A percentile compares a stretch with the other conserved stretches of the same genome.
Conservation (phyloP, 2,329 filamentous ascomycete genomes). For the Aureobasidium mangrovei region DNA sequence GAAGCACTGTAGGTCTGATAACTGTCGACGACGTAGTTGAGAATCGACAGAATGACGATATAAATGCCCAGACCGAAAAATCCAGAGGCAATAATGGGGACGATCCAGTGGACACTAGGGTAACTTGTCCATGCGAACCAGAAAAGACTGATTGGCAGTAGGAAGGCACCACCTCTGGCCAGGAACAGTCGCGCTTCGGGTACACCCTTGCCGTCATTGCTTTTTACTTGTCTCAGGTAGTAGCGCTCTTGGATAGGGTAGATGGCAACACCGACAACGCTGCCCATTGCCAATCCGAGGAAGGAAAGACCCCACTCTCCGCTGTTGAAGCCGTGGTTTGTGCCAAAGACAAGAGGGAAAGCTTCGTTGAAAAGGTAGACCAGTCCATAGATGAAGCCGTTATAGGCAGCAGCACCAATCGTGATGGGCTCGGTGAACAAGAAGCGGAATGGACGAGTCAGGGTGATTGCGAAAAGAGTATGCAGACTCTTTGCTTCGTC, state of each 20-base stretch:
- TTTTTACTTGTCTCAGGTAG: slow-evolving; percentile 17
- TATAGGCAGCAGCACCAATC: slow-evolving; percentile 40
- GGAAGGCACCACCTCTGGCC: slow-evolving; percentile 18
- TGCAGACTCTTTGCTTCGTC: slow-evolving; percentile 14
- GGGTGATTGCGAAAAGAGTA: slow-evolving; percentile 32
- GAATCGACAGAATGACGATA: slow-evolving; percentile 42
- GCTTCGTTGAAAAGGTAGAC: slow-evolving; percentile 44
- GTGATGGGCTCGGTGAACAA: slow-evolving; percentile 40
- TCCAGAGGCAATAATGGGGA: slow-evolving; percentile 41
- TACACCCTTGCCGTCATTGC: slow-evolving; percentile 21
- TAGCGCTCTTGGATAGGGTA: slow-evolving; percentile 19
- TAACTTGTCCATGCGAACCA: slow-evolving; percentile 17
- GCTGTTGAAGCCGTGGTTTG: slow-evolving; percentile 21
- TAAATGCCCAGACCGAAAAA: slow-evolving; percentile 46
- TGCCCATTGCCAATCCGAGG: slow-evolving; percentile 21
- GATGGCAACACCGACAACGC: slow-evolving; percentile 16
- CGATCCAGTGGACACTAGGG: slow-evolving; percentile 29
- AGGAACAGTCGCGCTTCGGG: slow-evolving; percentile 25
- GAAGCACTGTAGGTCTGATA: slow-evolving; percentile 38
- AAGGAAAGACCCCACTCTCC: slow-evolving; percentile 20
- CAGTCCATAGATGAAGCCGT: slow-evolving; percentile 42
- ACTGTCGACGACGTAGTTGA: slow-evolving; percentile 42
- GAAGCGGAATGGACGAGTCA: slow-evolving; percentile 41
- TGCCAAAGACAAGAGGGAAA: slow-evolving; percentile 42
- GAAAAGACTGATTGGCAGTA: slow-evolving; percentile 20